phyloP scores from a whole-genome alignment of 257 asterid species.

The Agastache rugosa region DNA sequence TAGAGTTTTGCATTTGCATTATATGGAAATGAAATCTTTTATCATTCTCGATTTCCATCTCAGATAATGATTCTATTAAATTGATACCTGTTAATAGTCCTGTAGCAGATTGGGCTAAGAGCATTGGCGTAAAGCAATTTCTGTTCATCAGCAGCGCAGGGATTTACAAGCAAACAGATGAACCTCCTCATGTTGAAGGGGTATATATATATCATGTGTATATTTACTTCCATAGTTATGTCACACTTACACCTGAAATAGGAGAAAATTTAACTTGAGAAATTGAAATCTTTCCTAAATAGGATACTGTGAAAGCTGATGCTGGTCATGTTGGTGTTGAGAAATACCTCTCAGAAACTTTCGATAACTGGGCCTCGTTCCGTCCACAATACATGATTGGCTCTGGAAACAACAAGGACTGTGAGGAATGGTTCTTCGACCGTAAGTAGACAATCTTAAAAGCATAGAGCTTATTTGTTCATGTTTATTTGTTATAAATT shows the following conservation, averaged over 20 bases:
- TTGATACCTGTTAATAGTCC: constrained; percentile 57
- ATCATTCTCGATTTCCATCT: constrained; percentile 11
- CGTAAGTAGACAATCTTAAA: constrained; percentile 57
- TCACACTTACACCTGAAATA: constrained; percentile 18
- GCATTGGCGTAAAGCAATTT: constrained; percentile 75
- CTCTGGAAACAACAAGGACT: constrained; percentile 96
- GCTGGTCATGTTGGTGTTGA: constrained; percentile 95
- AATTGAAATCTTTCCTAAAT: constrained; percentile 33
- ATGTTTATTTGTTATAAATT: not conserved
- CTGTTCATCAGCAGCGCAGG: constrained; percentile 96
- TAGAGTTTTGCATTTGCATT: not conserved
- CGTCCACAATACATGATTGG: constrained; percentile 99
- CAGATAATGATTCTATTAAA: constrained; percentile 3
- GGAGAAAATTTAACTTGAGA: not conserved
- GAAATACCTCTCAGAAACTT: constrained; percentile 75
- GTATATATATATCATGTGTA: constrained; percentile 55
- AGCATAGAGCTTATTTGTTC: not conserved
- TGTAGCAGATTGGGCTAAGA: constrained; percentile 95
- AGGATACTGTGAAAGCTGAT: constrained; percentile 89
- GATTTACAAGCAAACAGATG: constrained; percentile 88
- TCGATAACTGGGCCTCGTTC: constrained; percentile 75
- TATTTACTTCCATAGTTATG: not conserved
- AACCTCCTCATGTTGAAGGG: constrained; percentile 98
- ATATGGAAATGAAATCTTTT: not conserved
- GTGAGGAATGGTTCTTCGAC: constrained; percentile 98